Conservation (phyloP, 2,329 filamentous ascomycete species). For the Xylaria arbuscula region DNA sequence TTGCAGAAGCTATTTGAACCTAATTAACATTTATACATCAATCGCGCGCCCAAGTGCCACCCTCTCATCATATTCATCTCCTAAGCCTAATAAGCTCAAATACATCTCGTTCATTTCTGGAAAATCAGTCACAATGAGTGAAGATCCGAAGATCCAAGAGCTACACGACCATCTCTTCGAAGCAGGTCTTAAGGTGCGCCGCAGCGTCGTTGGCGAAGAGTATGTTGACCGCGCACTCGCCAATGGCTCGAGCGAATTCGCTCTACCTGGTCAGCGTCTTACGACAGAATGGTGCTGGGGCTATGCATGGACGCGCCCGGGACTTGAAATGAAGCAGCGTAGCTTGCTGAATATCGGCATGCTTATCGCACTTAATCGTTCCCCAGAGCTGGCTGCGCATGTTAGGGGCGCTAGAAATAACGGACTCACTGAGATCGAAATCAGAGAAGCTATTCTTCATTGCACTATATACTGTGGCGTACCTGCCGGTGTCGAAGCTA, state of each 20-base stretch:
- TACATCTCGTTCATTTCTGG: not conserved
- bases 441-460: conserved; percentile 67
- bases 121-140: conserved; percentile 36
- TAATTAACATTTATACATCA: not conserved
- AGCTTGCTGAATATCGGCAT: conserved; percentile 73
- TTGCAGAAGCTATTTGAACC: not conserved
- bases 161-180: conserved; percentile 68
- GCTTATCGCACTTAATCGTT: conserved; percentile 66
- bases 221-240: conserved; percentile 69
- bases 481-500: conserved; percentile 57
- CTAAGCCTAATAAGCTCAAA: not conserved
- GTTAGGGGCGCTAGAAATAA: conserved; percentile 72
- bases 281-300: conserved; percentile 75
- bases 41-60: not conserved
- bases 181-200: conserved; percentile 69
- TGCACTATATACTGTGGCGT: conserved; percentile 58
- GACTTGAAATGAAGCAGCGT: conserved; percentile 69
- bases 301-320: conserved; percentile 71
- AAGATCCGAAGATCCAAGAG: conserved; percentile 45
- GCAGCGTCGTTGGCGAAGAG: conserved; percentile 68
- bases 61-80: not conserved
- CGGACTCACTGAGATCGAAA: conserved; percentile 69
- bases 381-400: conserved; percentile 69
- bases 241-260: conserved; percentile 69
- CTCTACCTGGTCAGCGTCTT: conserved; percentile 69